A percentile compares a stretch with the other conserved stretches of the same genome.
Evolutionary conservation across 2,329 filamentous ascomycete genomes (phyloP).

Genomic region (Hypoxylon sp.): DNA sequence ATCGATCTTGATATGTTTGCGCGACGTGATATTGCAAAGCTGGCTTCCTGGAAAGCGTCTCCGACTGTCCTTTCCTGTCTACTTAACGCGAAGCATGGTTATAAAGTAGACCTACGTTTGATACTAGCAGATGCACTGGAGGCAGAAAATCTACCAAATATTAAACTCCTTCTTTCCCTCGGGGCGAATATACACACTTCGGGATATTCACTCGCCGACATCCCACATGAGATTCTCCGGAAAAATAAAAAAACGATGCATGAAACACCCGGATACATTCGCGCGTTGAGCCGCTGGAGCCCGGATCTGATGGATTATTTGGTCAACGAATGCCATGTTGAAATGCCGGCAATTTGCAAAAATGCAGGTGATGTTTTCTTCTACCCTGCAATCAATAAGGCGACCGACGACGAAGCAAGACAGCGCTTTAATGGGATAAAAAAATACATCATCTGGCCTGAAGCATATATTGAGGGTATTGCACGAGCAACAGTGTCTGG

Average conservation of each 20-base stretch:
- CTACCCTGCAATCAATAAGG: not conserved
- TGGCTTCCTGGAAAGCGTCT: constrained; percentile 10
- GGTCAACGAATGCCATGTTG: constrained; percentile 12
- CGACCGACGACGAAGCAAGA: constrained; percentile 7
- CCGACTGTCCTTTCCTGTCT: constrained; percentile 1
- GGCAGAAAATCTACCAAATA: constrained; percentile 16
- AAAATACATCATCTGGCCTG: constrained; percentile 17
- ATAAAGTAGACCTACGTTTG: not conserved
- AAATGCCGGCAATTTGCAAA: not conserved
- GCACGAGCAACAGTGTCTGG: accelerated
- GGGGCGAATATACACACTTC: constrained; percentile 16
- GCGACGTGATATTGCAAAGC: too few relatives aligned
- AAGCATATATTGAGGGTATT: not conserved
- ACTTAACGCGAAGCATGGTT: not conserved
- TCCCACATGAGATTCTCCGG: too few relatives aligned
- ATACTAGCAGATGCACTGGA: constrained; percentile 5
- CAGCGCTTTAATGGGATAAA: constrained; percentile 18
- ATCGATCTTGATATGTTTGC: too few relatives aligned
- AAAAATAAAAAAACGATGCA: not conserved
- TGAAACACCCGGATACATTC: constrained; percentile 1
- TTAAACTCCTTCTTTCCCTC: constrained; percentile 11
- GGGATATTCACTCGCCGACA: too few relatives aligned
- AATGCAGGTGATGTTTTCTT: not conserved
- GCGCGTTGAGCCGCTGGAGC: constrained; percentile 18
- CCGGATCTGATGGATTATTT: constrained; percentile 11